Evolutionary conservation across 1,284 basidiomycete species (phyloP), one percentile per base, ranked within the genome.

Genomic region (Ustilago nuda): DNA sequence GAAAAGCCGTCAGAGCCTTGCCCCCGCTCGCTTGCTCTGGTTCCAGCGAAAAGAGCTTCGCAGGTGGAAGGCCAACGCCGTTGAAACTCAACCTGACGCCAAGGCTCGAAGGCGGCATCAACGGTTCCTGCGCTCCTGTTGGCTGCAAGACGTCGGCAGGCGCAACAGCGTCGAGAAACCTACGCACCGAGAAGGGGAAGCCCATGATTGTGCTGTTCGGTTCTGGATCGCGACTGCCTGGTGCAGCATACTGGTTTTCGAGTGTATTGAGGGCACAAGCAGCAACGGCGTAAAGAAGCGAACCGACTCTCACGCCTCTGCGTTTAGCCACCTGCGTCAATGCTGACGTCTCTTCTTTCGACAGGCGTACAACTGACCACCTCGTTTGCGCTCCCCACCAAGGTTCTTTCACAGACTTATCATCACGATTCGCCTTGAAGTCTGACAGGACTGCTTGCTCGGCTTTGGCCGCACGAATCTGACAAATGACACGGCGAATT

Each of bases 371-470:
- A 0, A 59, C 58, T 2, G 74, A 76, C 74, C 74, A 76, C 13
- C 48, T 66, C 1, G 74, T 76, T 36, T 69, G 66, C 11, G 74
- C 69, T 12, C 74, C 74, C 74, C 74, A 76, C 66, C 70, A 69
- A 13, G 66, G 74, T 61, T 67, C 63, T 17, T 66, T 19, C 43
- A 68, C 58, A 15, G 53, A 35, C 8, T 57, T 57, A 27, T 52
- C 46, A 0, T 48, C 9, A 11, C 65, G 56, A 15, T 59, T 51
- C 15, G 73, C 73, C 36, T 61, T 76, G 61, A 76, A 76, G 36
- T 76, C 65, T 23, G 73, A 67, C 19, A 76, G 56, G 3, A 76
- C 48, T 15, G 50, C 53, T 12, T 52, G 60, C 39, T 68, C 65
- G 9, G 65, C 65, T 8, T 66, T 56, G 33, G 56, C 68, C 23